These are phyloP conservation scores for Malassezia japonica DNA, from an alignment of 1,284 basidiomycete species.

Conservation along the genomic window DNA sequence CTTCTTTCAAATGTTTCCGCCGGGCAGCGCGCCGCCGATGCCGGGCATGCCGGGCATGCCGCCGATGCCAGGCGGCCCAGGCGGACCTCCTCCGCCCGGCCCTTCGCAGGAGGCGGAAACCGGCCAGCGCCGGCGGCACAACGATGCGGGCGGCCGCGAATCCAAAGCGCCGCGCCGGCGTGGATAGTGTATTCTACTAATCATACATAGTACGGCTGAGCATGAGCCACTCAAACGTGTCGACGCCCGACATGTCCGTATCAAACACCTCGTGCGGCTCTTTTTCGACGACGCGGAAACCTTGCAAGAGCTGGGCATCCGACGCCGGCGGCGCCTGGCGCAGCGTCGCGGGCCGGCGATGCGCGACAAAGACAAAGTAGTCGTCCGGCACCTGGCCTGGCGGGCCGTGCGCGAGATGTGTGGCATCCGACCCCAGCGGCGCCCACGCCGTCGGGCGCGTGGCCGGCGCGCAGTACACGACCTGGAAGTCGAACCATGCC, in stretches of 20 bases:
- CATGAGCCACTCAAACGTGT: slow-evolving; percentile 34
- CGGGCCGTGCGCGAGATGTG: slow-evolving; percentile 1
- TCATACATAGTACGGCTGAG: slow-evolving; percentile 12
- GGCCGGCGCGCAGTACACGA: slow-evolving; percentile 50
- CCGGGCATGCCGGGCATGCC: not conserved
- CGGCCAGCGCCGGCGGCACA: not conserved
- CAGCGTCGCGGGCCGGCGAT: not conserved
- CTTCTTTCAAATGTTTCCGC: slow-evolving; percentile 27
- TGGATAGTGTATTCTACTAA: slow-evolving; percentile 12
- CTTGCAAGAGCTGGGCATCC: slow-evolving; percentile 23
- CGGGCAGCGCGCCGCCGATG: not conserved
- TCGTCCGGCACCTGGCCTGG: slow-evolving; percentile 16
- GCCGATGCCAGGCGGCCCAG: not conserved
- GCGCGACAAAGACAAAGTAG: slow-evolving; percentile 10
- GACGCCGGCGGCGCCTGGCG: slow-evolving; percentile 16
- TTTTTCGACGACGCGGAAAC: slow-evolving; percentile 14
- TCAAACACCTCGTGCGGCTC: slow-evolving; percentile 12
- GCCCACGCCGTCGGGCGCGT: not conserved
- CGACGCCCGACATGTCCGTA: slow-evolving; percentile 14
- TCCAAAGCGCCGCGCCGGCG: not conserved
- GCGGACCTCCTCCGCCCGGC: not conserved
- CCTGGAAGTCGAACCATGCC: slow-evolving; percentile 64
- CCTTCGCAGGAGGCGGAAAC: not conserved
- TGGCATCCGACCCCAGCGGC: slow-evolving; percentile 2
- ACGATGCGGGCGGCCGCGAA: not conserved